phyloP scores from a whole-genome alignment of 2,329 filamentous ascomycete species.

The Colletotrichum lini region DNA sequence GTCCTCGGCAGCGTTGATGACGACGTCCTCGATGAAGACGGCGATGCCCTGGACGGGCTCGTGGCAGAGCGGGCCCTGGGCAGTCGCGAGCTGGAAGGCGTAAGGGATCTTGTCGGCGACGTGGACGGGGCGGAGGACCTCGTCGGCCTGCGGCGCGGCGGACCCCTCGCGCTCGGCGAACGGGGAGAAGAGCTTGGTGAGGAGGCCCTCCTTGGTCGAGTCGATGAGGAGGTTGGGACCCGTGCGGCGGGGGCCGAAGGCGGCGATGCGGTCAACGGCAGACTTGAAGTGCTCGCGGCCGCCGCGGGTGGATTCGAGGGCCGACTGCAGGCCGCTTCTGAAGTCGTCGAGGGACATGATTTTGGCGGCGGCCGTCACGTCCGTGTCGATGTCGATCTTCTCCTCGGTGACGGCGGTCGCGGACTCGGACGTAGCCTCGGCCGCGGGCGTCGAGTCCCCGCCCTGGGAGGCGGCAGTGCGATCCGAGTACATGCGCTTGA shows the following conservation, averaged over 20 bases:
- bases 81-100: slow-evolving; percentile 92
- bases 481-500: slow-evolving; percentile 85
- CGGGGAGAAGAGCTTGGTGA: slow-evolving; percentile 76
- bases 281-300: slow-evolving; percentile 83
- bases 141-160: slow-evolving; percentile 57
- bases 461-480: slow-evolving; percentile 61
- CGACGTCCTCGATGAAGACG: slow-evolving; percentile 87
- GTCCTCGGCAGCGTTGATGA: slow-evolving; percentile 66
- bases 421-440: slow-evolving; percentile 42
- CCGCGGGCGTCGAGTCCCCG: slow-evolving; percentile 44
- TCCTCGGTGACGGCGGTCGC: slow-evolving; percentile 45
- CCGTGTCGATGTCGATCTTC: slow-evolving; percentile 66
- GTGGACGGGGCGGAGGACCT: slow-evolving; percentile 72
- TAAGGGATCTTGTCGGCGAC: slow-evolving; percentile 93
- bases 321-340: slow-evolving; percentile 76
- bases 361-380: slow-evolving; percentile 70
- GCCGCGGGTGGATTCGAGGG: slow-evolving; percentile 77
- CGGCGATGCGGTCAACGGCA: slow-evolving; percentile 84
- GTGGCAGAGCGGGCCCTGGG: slow-evolving; percentile 90
- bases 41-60: slow-evolving; percentile 95
- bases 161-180: slow-evolving; percentile 48
- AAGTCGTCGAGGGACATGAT: slow-evolving; percentile 82
- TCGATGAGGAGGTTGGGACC: slow-evolving; percentile 95
- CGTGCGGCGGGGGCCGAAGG: slow-evolving; percentile 87
- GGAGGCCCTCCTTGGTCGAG: slow-evolving; percentile 78